Evolutionary conservation across 305 asterid species (phyloP).

Genomic region (Nicotiana rustica): DNA sequence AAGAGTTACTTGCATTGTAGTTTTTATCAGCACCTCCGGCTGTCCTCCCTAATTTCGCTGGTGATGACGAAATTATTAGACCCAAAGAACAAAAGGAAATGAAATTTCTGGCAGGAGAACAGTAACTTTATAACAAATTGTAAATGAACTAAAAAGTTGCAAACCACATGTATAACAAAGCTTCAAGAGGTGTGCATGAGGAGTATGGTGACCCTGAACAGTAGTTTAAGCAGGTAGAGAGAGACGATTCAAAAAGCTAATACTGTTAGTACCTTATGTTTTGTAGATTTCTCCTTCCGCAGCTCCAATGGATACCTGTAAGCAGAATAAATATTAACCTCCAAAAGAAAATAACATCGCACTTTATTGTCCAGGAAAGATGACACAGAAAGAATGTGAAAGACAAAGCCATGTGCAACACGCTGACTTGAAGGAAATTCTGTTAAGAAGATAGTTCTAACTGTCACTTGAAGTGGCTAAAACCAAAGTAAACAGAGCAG

Average conservation of each 20-base stretch:
- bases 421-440: neutral
- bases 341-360: slow-evolving; percentile 5
- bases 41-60: slow-evolving; percentile 9
- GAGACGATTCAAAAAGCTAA: neutral
- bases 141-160: slow-evolving; percentile 3
- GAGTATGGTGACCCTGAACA: slow-evolving; percentile 9
- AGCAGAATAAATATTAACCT: slow-evolving; percentile 26
- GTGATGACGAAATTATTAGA: slow-evolving; percentile 9
- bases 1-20: slow-evolving; percentile 1
- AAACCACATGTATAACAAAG: slow-evolving; percentile 1
- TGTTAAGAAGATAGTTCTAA: neutral
- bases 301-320: slow-evolving; percentile 95
- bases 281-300: slow-evolving; percentile 87
- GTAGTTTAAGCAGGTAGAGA: slow-evolving; percentile 6
- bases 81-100: slow-evolving; percentile 26
- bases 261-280: slow-evolving; percentile 66
- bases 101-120: neutral
- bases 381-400: slow-evolving; percentile 10
- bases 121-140: neutral
- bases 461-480: neutral
- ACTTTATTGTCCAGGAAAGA: slow-evolving; percentile 19
- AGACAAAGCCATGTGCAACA: neutral
- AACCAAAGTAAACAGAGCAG: slow-evolving; percentile 31
- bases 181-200: neutral
- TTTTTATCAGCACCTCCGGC: neutral